These are phyloP conservation scores for Cochlearia excelsa DNA, from an alignment of 345 rosid genomes.

Conservation along the genomic window DNA sequence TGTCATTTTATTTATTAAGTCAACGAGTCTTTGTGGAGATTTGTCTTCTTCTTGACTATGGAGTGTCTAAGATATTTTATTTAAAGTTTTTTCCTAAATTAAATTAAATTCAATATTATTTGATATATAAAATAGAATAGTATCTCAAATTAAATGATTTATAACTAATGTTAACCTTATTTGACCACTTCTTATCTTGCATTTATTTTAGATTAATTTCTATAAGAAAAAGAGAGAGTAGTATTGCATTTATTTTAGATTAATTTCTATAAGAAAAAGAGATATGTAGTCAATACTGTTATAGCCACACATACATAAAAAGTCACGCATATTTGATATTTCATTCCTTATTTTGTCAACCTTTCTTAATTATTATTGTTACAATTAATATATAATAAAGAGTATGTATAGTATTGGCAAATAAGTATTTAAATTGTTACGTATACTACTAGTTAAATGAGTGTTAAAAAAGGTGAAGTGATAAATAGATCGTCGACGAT, in stretches of 20 bases:
- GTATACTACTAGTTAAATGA: neutral
- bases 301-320: neutral
- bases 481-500: neutral
- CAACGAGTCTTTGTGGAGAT: neutral
- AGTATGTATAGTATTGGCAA: neutral
- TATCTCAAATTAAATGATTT: slow-evolving; percentile 1
- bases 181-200: neutral
- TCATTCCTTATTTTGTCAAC: slow-evolving; percentile 12
- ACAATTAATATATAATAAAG: too few relatives aligned
- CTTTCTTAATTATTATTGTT: neutral
- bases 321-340: slow-evolving; percentile 1
- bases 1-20: neutral
- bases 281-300: too few relatives aligned
- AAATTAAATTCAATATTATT: neutral
- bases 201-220: neutral
- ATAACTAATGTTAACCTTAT: neutral
- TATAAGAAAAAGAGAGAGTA: too few relatives aligned
- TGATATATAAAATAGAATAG: slow-evolving; percentile 17
- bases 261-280: neutral
- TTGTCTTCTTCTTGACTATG: neutral
- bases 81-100: neutral
- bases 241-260: neutral
- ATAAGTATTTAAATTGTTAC: too few relatives aligned
- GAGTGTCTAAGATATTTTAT: neutral
- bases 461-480: neutral